Evolutionary conservation across 352 stramenopile species (phyloP), one percentile per base, ranked within the genome.

Genomic region (Pythium aristosporum): DNA sequence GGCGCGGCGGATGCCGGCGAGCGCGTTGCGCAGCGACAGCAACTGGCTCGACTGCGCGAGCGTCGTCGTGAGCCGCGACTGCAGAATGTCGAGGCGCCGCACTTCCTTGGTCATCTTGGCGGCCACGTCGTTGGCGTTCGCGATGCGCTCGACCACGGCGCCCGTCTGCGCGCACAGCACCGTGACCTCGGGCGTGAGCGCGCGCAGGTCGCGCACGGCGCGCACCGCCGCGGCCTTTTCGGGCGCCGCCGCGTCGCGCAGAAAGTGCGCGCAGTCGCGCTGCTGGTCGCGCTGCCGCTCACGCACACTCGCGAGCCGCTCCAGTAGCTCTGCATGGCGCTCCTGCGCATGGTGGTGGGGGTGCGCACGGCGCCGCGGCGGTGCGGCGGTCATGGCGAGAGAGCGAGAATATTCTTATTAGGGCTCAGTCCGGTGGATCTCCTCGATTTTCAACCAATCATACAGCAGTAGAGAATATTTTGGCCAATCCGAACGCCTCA

Each of bases 41-140:
- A 92, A 73, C 74, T 92, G 81, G 39, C 76, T 73, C 18, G 82
- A 86, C 59, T 92, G 84, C 25, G 77, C 72, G 23, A 94, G 66
- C 25, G 69, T 81, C 49, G 74, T 56, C 47, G 75, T 75, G 66
- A 96, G 58, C 8, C 85, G 84, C 64, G 83, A 92, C 68, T 96
- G 85, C 36, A 92, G 75, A 57, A 91, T 80, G 55, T 93, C 87
- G 32, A 96, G 67, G 12, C 77, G 83, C 23, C 87, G 82, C 55
- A 96, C 85, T 34, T 96, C 86, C 34, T 78, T 76, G 50, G 87
- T 94, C 87, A 96, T 96, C 68, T 93, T 94, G 58, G 90, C 87
- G 7, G 85, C 87, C 11, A 96, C 82, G n/a, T 96, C 87, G 67
- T 96, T 94, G 5, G 87, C 85, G 46, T 94, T 94, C 13, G 80